Evolutionary conservation across 2,329 filamentous ascomycete species (phyloP).

Genomic region (Colletotrichum sp.): DNA sequence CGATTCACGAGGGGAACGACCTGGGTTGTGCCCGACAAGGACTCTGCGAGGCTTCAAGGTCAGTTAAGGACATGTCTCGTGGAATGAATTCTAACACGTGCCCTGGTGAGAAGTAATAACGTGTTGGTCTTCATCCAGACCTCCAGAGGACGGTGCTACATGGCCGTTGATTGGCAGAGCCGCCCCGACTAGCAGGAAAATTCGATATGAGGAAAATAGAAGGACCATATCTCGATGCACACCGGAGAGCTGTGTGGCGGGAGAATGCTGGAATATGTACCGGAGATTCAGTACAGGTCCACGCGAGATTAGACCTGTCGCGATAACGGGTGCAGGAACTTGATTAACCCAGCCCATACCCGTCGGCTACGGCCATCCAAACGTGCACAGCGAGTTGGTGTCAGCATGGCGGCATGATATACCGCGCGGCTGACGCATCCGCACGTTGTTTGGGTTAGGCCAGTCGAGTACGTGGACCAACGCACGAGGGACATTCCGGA

Average conservation of each 20-base stretch:
- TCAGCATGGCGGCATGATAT: background rate
- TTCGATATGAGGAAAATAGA: background rate
- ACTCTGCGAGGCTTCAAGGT: background rate
- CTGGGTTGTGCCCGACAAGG: background rate
- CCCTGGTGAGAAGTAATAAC: background rate
- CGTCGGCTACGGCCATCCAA: background rate
- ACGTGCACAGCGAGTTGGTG: background rate
- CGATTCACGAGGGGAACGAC: background rate
- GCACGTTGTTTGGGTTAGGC: background rate
- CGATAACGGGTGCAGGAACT: background rate
- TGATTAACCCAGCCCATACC: background rate
- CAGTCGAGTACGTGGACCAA: background rate
- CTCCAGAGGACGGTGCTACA: background rate
- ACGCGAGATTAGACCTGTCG: background rate
- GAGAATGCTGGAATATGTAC: background rate
- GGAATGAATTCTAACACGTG: background rate
- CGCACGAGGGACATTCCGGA: slow-evolving; percentile 3
- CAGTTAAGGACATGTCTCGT: background rate
- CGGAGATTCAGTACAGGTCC: background rate
- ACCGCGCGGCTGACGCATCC: background rate
- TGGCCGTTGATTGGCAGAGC: background rate
- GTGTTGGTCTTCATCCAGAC: background rate
- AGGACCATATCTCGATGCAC: background rate
- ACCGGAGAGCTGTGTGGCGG: background rate
- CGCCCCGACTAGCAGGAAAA: background rate